Evolutionary conservation across 306 rosid genomes (phyloP).

Genomic region (Luffa acutangula): DNA sequence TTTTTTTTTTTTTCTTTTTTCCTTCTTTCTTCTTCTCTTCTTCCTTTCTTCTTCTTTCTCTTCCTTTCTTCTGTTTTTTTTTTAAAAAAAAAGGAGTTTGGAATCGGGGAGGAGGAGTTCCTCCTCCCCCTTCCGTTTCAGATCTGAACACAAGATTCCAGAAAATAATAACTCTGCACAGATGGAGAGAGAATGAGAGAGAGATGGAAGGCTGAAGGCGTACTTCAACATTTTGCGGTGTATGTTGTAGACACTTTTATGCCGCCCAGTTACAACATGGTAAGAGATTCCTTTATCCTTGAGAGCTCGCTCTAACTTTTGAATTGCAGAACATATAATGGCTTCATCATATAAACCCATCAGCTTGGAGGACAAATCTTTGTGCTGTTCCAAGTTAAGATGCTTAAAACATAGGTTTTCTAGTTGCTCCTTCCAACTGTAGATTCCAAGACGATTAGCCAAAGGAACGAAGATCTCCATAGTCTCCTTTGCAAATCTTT

Average conservation of each 20-base stretch:
- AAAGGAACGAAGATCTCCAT: slow-evolving; percentile 94
- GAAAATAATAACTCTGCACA: background rate
- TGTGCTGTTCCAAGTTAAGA: slow-evolving; percentile 59
- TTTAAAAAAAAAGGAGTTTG: too few relatives aligned
- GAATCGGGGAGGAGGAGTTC: too few relatives aligned
- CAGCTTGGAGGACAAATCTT: slow-evolving; percentile 69
- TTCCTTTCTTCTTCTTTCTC: too few relatives aligned
- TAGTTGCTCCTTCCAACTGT: slow-evolving; percentile 81
- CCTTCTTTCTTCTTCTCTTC: too few relatives aligned
- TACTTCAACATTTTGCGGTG: slow-evolving; percentile 88
- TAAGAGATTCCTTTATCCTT: slow-evolving; percentile 62
- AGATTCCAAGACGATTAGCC: slow-evolving; percentile 90
- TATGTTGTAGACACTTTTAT: slow-evolving; percentile 83
- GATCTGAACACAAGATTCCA: background rate
- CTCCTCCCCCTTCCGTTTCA: too few relatives aligned
- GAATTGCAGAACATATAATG: slow-evolving; percentile 57
- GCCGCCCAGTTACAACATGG: slow-evolving; percentile 75
- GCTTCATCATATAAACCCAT: slow-evolving; percentile 67
- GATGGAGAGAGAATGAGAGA: background rate
- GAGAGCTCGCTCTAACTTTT: slow-evolving; percentile 52
- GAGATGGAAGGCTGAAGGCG: slow-evolving; percentile 17
- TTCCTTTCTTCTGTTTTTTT: too few relatives aligned
- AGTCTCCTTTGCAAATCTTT: slow-evolving; percentile 94
- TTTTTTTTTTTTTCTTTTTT: too few relatives aligned
- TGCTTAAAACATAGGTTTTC: slow-evolving; percentile 86